These are phyloP conservation scores for Exserohilum rostratum DNA, from an alignment of 2,329 filamentous ascomycete species.

Conservation along the genomic window DNA sequence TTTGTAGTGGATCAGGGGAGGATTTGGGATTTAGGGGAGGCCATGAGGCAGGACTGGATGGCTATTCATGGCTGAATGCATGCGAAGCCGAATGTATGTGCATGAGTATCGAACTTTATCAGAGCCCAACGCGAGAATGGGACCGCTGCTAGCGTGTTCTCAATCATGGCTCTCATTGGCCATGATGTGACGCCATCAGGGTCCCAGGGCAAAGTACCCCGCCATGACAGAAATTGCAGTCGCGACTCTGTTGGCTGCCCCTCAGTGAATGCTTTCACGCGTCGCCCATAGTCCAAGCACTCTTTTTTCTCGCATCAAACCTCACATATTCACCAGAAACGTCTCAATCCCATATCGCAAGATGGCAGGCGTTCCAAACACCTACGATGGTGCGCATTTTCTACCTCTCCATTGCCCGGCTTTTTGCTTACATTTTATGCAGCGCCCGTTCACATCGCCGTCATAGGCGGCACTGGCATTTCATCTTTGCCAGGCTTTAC, in stretches of 20 bases:
- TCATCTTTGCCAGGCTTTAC: conserved; percentile 85
- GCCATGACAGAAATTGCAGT: conserved; percentile 28
- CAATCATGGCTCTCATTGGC: conserved; percentile 14
- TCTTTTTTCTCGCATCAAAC: not conserved
- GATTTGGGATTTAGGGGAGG: conserved; percentile 11
- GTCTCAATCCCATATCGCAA: conserved; percentile 37
- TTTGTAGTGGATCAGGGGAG: conserved; percentile 24
- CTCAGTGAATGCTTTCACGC: conserved; percentile 27
- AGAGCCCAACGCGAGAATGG: not conserved
- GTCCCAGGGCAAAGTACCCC: conserved; percentile 28
- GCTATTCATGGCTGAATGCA: conserved; percentile 5
- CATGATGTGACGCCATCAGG: conserved; percentile 27
- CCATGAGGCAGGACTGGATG: conserved; percentile 8
- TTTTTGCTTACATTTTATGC: conserved; percentile 15
- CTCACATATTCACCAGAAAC: conserved; percentile 10
- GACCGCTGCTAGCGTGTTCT: not conserved
- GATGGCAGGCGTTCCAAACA: conserved; percentile 44
- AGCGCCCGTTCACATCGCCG: conserved; percentile 58
- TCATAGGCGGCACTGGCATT: conserved; percentile 80
- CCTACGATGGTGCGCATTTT: conserved; percentile 36
- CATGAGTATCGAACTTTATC: no score
- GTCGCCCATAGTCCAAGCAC: conserved; percentile 6
- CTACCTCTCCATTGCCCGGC: not conserved
- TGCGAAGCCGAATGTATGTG: not conserved
- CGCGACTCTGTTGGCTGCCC: conserved; percentile 10